These are phyloP conservation scores for Diaporthe batatas DNA, from an alignment of 2,329 filamentous ascomycete genomes.

Conservation along the genomic window DNA sequence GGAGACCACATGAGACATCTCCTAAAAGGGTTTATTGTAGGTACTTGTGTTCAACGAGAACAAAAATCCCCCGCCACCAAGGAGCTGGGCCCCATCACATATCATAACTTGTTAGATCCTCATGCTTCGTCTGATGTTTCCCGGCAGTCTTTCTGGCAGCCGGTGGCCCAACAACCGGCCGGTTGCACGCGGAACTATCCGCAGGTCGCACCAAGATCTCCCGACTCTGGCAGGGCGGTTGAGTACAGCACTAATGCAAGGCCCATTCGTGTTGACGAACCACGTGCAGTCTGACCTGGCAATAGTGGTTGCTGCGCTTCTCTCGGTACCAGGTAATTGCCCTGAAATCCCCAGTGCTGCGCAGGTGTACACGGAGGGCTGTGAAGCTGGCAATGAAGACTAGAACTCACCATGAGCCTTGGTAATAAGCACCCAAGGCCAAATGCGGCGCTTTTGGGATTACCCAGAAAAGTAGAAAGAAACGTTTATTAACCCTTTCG, in stretches of 20 bases:
- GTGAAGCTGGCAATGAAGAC: not conserved
- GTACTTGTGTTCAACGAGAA: too few relatives aligned
- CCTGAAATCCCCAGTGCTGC: not conserved
- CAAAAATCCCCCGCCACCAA: not conserved
- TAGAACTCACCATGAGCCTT: not conserved
- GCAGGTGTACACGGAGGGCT: not conserved
- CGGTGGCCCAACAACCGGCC: conserved; percentile 9
- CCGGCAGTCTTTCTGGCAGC: not conserved
- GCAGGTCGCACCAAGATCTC: conserved; percentile 19
- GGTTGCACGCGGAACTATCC: conserved; percentile 19
- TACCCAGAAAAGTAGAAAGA: too few relatives aligned
- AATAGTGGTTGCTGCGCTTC: not conserved
- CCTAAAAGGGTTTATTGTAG: too few relatives aligned
- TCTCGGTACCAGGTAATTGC: not conserved
- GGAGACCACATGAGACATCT: too few relatives aligned
- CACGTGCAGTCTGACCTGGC: not conserved
- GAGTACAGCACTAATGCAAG: conserved; percentile 19
- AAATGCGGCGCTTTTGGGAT: too few relatives aligned
- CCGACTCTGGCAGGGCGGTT: conserved; percentile 7
- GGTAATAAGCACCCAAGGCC: too few relatives aligned
- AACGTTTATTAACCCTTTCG: not conserved
- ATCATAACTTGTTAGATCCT: not conserved
- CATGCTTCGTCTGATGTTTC: not conserved
- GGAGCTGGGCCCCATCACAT: not conserved
- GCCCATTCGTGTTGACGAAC: conserved; percentile 7